Percentiles rank a stretch among this genome's conserved stretches.
phyloP scores from a whole-genome alignment of 2,329 filamentous ascomycete genomes.

The Fusarium pininemorale region DNA sequence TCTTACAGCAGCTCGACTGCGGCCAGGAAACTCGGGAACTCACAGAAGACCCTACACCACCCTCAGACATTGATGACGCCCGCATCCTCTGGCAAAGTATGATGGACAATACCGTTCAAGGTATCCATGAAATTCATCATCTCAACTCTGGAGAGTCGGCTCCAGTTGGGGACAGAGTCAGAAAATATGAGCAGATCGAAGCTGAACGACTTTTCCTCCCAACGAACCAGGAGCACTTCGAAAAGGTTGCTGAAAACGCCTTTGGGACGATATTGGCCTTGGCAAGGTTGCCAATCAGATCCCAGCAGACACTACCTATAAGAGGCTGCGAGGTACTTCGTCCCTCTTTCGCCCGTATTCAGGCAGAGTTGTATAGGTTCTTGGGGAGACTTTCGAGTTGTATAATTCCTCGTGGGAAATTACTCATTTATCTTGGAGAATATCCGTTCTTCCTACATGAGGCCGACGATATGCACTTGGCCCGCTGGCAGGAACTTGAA shows the following conservation, averaged over 20 bases:
- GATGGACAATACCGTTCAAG: background rate
- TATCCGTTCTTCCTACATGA: background rate
- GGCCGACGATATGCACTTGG: background rate
- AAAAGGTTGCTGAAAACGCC: background rate
- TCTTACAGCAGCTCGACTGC: background rate
- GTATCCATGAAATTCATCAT: background rate
- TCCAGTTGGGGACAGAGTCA: background rate
- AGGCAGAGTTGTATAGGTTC: background rate
- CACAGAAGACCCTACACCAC: accelerated
- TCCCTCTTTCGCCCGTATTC: background rate
- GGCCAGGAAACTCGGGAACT: background rate
- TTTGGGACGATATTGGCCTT: background rate
- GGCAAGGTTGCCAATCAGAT: background rate
- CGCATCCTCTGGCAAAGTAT: background rate
- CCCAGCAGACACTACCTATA: background rate
- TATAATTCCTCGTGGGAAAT: background rate
- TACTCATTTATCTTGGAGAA: accelerated
- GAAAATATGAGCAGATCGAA: background rate
- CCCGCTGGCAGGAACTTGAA: background rate
- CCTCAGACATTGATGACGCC: background rate
- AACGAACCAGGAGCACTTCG: background rate
- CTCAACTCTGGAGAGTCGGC: background rate
- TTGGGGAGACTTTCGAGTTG: background rate
- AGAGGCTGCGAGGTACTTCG: background rate
- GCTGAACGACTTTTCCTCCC: background rate